These are phyloP conservation scores for Lenwebbia sp. DNA, from an alignment of 345 rosid genomes.

Conservation along the genomic window DNA sequence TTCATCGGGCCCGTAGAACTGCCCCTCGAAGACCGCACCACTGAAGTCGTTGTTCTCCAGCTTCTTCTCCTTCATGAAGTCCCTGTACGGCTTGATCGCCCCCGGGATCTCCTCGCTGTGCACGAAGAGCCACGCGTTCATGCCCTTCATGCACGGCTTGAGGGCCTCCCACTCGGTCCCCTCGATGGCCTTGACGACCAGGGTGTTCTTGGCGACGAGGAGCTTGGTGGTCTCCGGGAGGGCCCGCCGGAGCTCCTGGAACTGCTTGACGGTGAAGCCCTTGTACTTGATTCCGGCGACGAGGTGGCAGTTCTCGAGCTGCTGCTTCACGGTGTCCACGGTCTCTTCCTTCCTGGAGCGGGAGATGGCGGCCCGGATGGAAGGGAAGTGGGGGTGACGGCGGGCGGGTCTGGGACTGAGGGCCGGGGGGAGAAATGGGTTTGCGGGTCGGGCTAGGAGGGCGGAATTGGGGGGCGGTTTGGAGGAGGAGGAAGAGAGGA, in stretches of 20 bases:
- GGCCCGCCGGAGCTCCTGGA: conserved; percentile 62
- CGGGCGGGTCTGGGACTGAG: conserved; percentile 3
- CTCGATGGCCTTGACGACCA: conserved; percentile 80
- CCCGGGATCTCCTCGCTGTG: conserved; percentile 84
- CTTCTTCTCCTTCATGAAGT: conserved; percentile 65
- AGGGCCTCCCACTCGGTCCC: conserved; percentile 80
- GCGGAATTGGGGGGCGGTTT: conserved; percentile 12
- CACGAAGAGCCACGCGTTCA: conserved; percentile 93
- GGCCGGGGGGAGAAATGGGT: conserved; percentile 18
- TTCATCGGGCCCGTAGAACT: conserved; percentile 72
- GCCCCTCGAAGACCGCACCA: conserved; percentile 91
- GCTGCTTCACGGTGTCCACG: conserved; percentile 62
- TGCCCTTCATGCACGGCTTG: conserved; percentile 92
- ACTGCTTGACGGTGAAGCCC: conserved; percentile 78
- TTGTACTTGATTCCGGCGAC: conserved; percentile 71
- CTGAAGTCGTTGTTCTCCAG: conserved; percentile 65
- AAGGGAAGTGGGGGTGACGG: conserved; percentile 7
- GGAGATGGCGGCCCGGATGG: conserved; percentile 67
- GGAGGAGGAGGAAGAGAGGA: conserved; percentile 52
- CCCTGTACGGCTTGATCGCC: conserved; percentile 72
- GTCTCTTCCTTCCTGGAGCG: conserved; percentile 81
- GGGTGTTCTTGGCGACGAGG: conserved; percentile 76
- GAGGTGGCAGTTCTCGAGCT: conserved; percentile 73
- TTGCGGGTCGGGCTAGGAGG: conserved; percentile 3
- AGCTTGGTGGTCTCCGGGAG: conserved; percentile 68